phyloP scores from a whole-genome alignment of 2,329 filamentous ascomycete species.

The Cladosporium sp. region DNA sequence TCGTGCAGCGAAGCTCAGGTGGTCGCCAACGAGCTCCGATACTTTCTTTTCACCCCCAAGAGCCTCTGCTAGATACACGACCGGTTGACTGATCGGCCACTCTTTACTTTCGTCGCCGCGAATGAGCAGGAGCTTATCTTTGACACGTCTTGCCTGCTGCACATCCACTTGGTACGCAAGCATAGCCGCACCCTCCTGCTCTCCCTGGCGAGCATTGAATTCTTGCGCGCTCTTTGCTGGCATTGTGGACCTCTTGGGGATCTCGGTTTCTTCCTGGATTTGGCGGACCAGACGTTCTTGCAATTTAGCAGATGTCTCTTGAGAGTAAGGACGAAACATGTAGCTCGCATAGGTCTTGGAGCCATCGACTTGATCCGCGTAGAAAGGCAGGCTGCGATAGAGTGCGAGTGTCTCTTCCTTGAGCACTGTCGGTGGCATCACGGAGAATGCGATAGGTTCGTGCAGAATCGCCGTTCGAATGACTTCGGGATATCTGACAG shows the following conservation, averaged over 20 bases:
- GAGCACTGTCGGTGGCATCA: conserved; percentile 3
- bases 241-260: not conserved
- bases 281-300: not conserved
- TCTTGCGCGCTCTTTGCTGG: conserved; percentile 3
- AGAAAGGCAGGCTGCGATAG: conserved; percentile 5
- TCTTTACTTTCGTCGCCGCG: conserved; percentile 5
- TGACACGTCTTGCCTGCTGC: not conserved
- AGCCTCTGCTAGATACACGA: not conserved
- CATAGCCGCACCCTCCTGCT: conserved; percentile 10
- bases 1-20: conserved; percentile 7
- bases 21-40: not conserved
- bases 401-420: conserved; percentile 5
- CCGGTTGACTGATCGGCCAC: conserved; percentile 8
- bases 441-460: conserved; percentile 9
- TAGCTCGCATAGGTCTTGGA: not conserved
- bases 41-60: not conserved
- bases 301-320: not conserved
- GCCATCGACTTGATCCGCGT: not conserved
- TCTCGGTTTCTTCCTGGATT: not conserved
- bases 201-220: conserved; percentile 12
- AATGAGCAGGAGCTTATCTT: conserved; percentile 3
- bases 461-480: not conserved
- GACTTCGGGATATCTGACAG: not conserved
- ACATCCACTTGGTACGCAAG: conserved; percentile 9
- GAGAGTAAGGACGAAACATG: conserved; percentile 10